Percentiles rank a stretch among this genome's conserved stretches.
phyloP scores from a whole-genome alignment of 2,329 filamentous ascomycete genomes.

The Aschersonia sp. region DNA sequence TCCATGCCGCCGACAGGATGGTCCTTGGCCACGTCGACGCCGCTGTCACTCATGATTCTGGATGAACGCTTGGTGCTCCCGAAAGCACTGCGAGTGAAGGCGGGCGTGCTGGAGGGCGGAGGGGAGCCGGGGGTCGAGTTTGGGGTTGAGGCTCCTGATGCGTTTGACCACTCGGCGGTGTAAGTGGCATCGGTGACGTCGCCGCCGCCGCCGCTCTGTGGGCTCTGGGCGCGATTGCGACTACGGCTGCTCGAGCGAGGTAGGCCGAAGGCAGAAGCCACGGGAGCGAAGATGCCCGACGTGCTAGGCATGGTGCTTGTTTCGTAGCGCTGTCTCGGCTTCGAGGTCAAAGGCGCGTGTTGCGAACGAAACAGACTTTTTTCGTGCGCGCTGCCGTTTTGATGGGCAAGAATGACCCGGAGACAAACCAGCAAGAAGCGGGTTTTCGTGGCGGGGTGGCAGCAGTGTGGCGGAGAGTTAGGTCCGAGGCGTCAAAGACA shows the following conservation, averaged over 20 bases:
- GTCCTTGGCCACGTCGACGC: constrained; percentile 13
- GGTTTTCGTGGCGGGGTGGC: neutral
- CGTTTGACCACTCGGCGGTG: constrained; percentile 3
- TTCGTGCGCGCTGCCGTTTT: too few relatives aligned
- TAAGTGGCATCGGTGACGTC: constrained; percentile 6
- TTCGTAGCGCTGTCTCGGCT: neutral
- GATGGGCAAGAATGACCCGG: neutral
- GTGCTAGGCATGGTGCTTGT: constrained; percentile 13
- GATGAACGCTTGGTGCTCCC: constrained; percentile 9
- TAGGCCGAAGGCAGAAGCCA: constrained; percentile 20
- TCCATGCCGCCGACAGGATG: constrained; percentile 16
- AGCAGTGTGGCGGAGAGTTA: neutral
- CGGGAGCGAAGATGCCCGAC: constrained; percentile 14
- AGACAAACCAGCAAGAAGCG: neutral
- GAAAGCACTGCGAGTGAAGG: constrained; percentile 6
- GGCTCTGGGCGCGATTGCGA: constrained; percentile 5
- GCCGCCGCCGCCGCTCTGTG: constrained; percentile 4
- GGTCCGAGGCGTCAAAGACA: neutral
- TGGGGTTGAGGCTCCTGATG: constrained; percentile 4
- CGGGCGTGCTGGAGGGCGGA: constrained; percentile 1
- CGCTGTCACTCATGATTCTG: constrained; percentile 16
- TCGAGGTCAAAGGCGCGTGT: too few relatives aligned
- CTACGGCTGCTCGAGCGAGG: constrained; percentile 10
- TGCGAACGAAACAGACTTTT: too few relatives aligned
- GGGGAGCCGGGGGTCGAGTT: constrained; percentile 5